Evolutionary conservation across 768 basidiomycete species (phyloP), one percentile per base, ranked within the genome.

Genomic region (Suillus variegatus): DNA sequence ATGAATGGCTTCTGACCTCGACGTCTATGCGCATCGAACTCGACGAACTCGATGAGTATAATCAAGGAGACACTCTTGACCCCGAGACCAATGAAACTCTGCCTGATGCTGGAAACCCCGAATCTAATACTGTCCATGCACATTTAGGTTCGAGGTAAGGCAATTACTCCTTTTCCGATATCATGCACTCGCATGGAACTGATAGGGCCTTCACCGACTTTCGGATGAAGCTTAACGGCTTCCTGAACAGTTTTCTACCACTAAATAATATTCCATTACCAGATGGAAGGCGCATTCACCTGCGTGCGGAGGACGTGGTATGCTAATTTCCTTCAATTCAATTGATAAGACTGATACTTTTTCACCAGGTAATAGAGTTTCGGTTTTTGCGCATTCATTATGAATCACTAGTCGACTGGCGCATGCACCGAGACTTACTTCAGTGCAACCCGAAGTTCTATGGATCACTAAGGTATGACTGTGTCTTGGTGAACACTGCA

Each of bases 401-500:
- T 22, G 61, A 73, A 41, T 73, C 72, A 0, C 60, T 36, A 4
- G 68, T 73, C 7, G 60, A 70, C 25, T 69, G 69, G 70, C 22
- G 63, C 18, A 9, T 47, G 44, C 35, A 51, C 12, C 35, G 54
- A 5, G 70, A 73, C 58, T 60, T 61, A 13, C 61, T 72, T 12
- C 65, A 44, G 20, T 73, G 69, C 49, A 66, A 36, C 22, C 69
- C 70, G 0, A 4, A 10, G 7, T 74, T 74, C 57, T 64, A 68
- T 54, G 52, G 62, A 18, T 12, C 13, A 3, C 56, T 58, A 1
- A 61, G 67, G 25, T 65, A 61, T 67, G 75, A 79, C 58, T 68
- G 54, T 25, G 68, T 79, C 14, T 65, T 80, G 32, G 55, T 78
- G 25, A 35, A 76, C 4, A 67, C 68, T 2, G n/a, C 44, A 0